Base-by-base conservation (phyloP, 352 stramenopile species). In the Globisporangium splendens region DNA sequence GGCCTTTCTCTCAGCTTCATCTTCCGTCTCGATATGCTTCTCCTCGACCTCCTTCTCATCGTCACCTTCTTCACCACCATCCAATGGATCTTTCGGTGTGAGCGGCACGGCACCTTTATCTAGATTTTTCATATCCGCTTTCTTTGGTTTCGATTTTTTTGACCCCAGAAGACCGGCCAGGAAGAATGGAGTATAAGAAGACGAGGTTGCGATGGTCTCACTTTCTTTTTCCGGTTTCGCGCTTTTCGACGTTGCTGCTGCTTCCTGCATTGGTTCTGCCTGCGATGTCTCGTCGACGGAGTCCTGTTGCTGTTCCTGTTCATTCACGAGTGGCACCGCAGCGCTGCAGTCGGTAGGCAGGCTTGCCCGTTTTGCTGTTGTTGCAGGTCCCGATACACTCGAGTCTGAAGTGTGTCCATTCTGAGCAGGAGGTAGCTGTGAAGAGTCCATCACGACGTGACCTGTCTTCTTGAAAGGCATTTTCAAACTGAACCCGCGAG, bases 381-480 rank as follows among this genome's bases (percentile, higher is more conserved):
- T 35, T 8, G 28, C 7, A 35, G 7, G 39, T 35, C 58, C 57
- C 11, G 57, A 63, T 8, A 53, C 57, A 8, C 57, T 63, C 41
- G 49, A 58, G 24, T 63, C 49, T 2, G 57, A 58, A n/a, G 51
- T 53, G 21, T 56, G 28, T 12, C 31, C 57, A 22, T 38, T 46
- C 20, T 47, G 13, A 12, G 13, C 22, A 7, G 20, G 22, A 13
- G 6, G 18, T 13, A 28, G 12, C 46, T 46, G 44, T 18, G 38
- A 22, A 4, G 35, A 42, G 12, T 28, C 51, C 7, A 61, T 56
- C 21, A 62, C 61, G 4, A 63, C 47, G 11, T 62, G 67, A 5
- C 67, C 58, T 24, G 17, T 64, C 53, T 86, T 84, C 46, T 73
- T 76, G 28, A 88, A 88, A 14, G 73, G 72, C 11, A 88, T 53